phyloP scores from a whole-genome alignment of 2,329 filamentous ascomycete genomes.

The Purpureocillium lavendulum region DNA sequence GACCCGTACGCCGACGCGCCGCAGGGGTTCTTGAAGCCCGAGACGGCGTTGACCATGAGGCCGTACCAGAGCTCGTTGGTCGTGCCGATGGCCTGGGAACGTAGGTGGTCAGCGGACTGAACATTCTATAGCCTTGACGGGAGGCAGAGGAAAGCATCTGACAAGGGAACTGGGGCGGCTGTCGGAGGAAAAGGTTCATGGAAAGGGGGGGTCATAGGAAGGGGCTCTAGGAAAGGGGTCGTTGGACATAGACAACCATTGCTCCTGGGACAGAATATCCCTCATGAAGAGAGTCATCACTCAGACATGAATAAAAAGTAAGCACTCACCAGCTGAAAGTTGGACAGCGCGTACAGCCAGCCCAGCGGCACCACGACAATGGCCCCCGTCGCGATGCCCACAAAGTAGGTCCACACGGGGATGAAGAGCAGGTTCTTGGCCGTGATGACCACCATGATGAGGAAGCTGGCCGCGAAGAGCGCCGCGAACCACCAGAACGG shows the following conservation, averaged over 20 bases:
- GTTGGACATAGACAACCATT: too few species aligned
- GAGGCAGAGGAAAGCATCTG: background rate
- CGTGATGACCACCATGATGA: slow-evolving; percentile 42
- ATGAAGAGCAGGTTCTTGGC: slow-evolving; percentile 46
- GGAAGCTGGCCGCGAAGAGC: slow-evolving; percentile 38
- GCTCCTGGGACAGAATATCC: too few species aligned
- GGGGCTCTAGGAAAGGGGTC: too few species aligned
- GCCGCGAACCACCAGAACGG: slow-evolving; percentile 49
- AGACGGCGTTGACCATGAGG: slow-evolving; percentile 46
- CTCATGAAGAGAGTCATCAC: too few species aligned
- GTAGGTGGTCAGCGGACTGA: too few species aligned
- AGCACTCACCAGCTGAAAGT: slow-evolving; percentile 29
- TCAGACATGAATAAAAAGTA: too few species aligned
- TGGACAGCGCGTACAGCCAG: slow-evolving; percentile 52
- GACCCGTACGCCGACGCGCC: slow-evolving; percentile 50
- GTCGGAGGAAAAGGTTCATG: too few species aligned
- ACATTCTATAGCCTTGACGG: too few species aligned
- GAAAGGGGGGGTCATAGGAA: too few species aligned
- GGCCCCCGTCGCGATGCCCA: slow-evolving; percentile 46
- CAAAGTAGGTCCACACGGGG: slow-evolving; percentile 51
- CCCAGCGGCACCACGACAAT: slow-evolving; percentile 48
- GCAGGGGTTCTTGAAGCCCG: slow-evolving; percentile 44
- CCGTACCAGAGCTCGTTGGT: slow-evolving; percentile 54
- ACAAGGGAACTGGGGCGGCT: too few species aligned
- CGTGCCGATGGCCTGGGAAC: slow-evolving; percentile 36